Evolutionary conservation across 2,329 filamentous ascomycete genomes (phyloP).

Genomic region (Iodosphaeria phyllophila): DNA sequence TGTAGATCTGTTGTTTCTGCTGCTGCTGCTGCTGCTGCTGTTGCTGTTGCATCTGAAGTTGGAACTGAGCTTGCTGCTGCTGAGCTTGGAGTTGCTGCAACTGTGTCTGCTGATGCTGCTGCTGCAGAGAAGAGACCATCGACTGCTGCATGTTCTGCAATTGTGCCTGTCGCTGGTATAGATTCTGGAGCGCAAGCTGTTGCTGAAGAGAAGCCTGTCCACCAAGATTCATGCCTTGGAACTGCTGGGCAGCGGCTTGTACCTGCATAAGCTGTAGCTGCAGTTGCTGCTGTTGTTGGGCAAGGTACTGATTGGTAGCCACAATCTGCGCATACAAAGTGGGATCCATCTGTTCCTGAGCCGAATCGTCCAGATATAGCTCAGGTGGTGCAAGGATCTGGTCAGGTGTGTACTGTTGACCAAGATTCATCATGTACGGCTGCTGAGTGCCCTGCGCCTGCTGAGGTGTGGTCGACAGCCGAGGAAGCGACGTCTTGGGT

Average conservation of each 20-base stretch:
- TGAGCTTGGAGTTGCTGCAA: constrained; percentile 68
- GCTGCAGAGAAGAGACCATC: constrained; percentile 28
- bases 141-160: constrained; percentile 48
- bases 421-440: constrained; percentile 5
- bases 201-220: constrained; percentile 27
- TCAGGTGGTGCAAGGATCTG: constrained; percentile 75
- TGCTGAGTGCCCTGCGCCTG: constrained; percentile 11
- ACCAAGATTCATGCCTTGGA: constrained; percentile 57
- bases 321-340: constrained; percentile 75
- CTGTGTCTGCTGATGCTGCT: constrained; percentile 50
- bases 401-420: constrained; percentile 56
- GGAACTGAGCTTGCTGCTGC: constrained; percentile 26
- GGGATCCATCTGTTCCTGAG: constrained; percentile 64
- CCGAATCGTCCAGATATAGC: constrained; percentile 52
- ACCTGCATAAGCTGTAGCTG: constrained; percentile 82
- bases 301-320: constrained; percentile 79
- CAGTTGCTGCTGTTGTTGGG: constrained; percentile 84
- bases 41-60: constrained; percentile 19
- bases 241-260: constrained; percentile 67
- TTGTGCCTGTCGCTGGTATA: constrained; percentile 32
- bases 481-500: constrained; percentile 38
- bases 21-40: constrained; percentile 1
- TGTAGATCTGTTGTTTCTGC: constrained; percentile 61
- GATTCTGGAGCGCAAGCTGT: constrained; percentile 30
- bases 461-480: constrained; percentile 11